Base-by-base conservation (phyloP, 2,329 filamentous ascomycete species). In the Calonectria leucothoes region DNA sequence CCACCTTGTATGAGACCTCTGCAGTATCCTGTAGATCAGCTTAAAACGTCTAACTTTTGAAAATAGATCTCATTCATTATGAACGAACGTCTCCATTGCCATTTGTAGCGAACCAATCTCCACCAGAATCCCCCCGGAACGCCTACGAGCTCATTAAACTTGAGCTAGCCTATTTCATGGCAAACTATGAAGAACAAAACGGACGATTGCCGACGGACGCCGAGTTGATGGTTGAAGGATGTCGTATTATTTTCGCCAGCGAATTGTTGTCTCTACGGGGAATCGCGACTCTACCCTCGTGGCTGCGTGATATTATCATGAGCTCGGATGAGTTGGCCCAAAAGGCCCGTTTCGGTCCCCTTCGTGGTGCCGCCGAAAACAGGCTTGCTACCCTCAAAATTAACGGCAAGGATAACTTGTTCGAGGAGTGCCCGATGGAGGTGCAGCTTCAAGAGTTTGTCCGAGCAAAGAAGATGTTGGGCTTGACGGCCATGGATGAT, bases 131-230 rank as follows among this genome's bases (percentile, higher is more conserved):
- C 11, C 88, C 89, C 1, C 86, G 87, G 23, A 91, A 89, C 75
- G 89, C 90, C n/a, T 92, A 91, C 80, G 91, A 92, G 76, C 83
- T 92, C 31, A 85, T 93, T 77, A 92, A 92, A 77, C 82, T 88
- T 68, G 90, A 92, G 78, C 80, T 93, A 74, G 85, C 87, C 45
- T 87, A 89, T 79, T 92, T 88, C 83, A 83, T 86, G 37, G 79
- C 85, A 59, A 87, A 88, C 72, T 84, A 86, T 64, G 82, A 81
- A 20, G 85, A 89, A 25, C 82, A 86, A 42, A 83, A 83, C 20
- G 85, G 85, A 42, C 78, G 76, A 27, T 51, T 81, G 2, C 87
- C 88, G 3, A 88, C 85, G 6, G 90, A 92, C 71, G 85, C 87
- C 15, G 88, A 91, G 64, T 82, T 92, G 68, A 88, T 89, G 72